These are phyloP conservation scores for Echria macrotheca DNA, from an alignment of 495 filamentous ascomycete species.

Conservation along the genomic window DNA sequence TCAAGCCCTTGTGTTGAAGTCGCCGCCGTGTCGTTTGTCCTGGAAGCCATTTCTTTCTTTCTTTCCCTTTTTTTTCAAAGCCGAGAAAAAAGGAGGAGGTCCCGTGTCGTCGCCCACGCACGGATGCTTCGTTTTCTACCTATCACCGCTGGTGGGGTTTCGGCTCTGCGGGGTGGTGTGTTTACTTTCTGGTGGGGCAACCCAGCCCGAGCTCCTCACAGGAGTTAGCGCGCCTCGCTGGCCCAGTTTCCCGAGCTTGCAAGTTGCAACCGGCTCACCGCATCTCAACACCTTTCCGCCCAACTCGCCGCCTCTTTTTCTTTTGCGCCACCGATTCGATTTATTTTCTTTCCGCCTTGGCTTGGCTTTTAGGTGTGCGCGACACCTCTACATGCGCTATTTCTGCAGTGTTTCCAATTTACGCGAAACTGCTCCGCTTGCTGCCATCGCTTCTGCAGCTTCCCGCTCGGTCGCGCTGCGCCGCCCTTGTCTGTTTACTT, in stretches of 20 bases:
- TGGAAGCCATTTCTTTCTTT: not conserved
- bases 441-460: conserved; percentile 6
- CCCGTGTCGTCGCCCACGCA: no score
- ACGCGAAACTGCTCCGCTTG: not conserved
- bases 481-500: conserved; percentile 9
- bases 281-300: not conserved
- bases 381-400: no score
- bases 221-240: no score
- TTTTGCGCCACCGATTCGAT: not conserved
- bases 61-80: no score
- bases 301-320: not conserved
- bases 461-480: conserved; percentile 12
- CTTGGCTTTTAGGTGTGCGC: not conserved
- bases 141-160: no score
- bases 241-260: no score
- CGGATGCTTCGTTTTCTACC: no score
- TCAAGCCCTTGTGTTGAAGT: not conserved
- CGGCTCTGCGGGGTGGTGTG: no score
- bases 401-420: no score
- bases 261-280: not conserved
- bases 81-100: no score
- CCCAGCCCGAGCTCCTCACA: no score
- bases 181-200: no score
- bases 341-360: not conserved
- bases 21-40: not conserved